Evolutionary conservation across 768 basidiomycete species (phyloP).

Genomic region (Termitomyces titanicus): DNA sequence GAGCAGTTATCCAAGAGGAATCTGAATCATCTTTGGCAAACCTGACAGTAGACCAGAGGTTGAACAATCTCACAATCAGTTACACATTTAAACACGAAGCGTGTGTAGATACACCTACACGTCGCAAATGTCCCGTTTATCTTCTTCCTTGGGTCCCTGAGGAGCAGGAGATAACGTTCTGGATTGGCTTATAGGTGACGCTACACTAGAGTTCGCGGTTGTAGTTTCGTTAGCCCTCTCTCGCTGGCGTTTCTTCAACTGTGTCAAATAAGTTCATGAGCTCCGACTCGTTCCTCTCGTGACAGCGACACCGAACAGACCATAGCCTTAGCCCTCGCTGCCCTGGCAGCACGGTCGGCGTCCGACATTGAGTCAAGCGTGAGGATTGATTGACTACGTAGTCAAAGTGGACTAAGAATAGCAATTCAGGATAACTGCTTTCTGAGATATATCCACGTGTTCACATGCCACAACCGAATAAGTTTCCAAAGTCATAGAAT

Average conservation of each 20-base stretch:
- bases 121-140: constrained; percentile 54
- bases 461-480: neutral
- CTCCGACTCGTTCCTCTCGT: constrained; percentile 2
- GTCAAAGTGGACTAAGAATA: neutral
- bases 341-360: constrained; percentile 76
- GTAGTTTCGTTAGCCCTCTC: constrained; percentile 53
- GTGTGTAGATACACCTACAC: constrained; percentile 49
- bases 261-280: constrained; percentile 11
- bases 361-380: constrained; percentile 42
- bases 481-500: constrained; percentile 16
- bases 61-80: constrained; percentile 5
- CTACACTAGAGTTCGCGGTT: constrained; percentile 27
- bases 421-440: no score
- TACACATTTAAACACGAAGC: constrained; percentile 5
- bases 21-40: constrained; percentile 48
- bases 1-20: constrained; percentile 56
- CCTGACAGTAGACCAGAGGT: constrained; percentile 13
- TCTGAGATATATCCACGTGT: neutral
- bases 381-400: neutral
- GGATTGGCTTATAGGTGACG: constrained; percentile 35
- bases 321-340: constrained; percentile 82
- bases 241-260: constrained; percentile 83
- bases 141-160: constrained; percentile 39
- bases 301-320: constrained; percentile 35
- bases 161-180: constrained; percentile 50